A percentile compares a stretch with the other conserved stretches of the same genome.
These are phyloP conservation scores for Rhodotorula mucilaginosa DNA, from an alignment of 1,284 basidiomycete species.

Conservation along the genomic window DNA sequence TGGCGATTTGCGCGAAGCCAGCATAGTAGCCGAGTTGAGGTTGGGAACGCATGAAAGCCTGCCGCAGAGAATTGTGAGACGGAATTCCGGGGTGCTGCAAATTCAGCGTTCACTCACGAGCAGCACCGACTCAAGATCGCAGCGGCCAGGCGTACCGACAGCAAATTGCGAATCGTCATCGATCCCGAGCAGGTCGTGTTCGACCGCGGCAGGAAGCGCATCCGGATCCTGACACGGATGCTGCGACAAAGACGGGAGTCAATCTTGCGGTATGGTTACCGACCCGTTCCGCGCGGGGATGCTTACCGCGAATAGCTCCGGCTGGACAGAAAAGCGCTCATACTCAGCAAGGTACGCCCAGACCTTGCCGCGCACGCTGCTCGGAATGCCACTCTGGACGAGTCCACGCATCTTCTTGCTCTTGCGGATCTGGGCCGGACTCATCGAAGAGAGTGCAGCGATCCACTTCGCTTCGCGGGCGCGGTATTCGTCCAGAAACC, in stretches of 20 bases:
- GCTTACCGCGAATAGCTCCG: no score
- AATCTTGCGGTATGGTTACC: no score
- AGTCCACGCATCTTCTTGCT: slow-evolving; percentile 81
- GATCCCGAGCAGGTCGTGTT: slow-evolving; percentile 14
- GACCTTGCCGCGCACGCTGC: slow-evolving; percentile 76
- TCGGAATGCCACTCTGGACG: slow-evolving; percentile 73
- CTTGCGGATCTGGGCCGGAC: slow-evolving; percentile 64
- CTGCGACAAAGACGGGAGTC: not conserved
- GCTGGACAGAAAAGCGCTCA: slow-evolving; percentile 50
- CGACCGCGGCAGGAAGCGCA: slow-evolving; percentile 26
- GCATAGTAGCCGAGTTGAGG: slow-evolving; percentile 49
- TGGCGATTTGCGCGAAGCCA: slow-evolving; percentile 74
- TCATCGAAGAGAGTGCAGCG: slow-evolving; percentile 38
- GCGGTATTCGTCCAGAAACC: slow-evolving; percentile 37
- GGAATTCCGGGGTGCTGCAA: fast-evolving
- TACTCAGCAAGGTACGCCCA: slow-evolving; percentile 78
- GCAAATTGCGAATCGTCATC: slow-evolving; percentile 30
- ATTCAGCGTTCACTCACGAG: slow-evolving; percentile 1
- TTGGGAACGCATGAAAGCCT: slow-evolving; percentile 58
- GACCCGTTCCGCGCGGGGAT: no score
- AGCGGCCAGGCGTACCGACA: slow-evolving; percentile 3
- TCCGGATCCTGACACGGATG: not conserved
- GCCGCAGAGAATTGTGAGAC: slow-evolving; percentile 8
- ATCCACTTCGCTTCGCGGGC: slow-evolving; percentile 42
- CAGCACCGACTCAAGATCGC: slow-evolving; percentile 18